Base-by-base conservation (phyloP, 2,329 filamentous ascomycete genomes). In the Colletotrichum siamense region DNA sequence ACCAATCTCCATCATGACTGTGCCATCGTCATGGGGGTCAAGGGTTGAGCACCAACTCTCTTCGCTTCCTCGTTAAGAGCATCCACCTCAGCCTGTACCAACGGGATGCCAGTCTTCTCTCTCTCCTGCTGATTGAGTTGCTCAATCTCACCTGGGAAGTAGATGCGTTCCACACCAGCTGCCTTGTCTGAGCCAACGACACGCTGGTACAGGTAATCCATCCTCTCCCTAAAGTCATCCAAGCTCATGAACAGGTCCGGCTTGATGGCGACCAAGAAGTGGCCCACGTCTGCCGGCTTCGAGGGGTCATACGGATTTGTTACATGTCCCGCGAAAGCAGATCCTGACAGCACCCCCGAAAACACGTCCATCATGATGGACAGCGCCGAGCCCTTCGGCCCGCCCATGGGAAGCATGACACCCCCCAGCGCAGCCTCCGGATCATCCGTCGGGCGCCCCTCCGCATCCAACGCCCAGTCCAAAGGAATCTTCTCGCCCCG, bases 331-430 rank as follows among this genome's bases (percentile, higher is more conserved):
- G 94, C 95, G 84, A 95, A 97, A 0, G 94, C 94, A 36, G 92
- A 93, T 0, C 95, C 95, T 0, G 94, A 95, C 0, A 97, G 81
- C 0, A 95, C 93, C 0, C 95, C 95, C 0, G 94, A 96, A 81
- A 97, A 96, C 3, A 98, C 94, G 81, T 97, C 95, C 95, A 97
- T 97, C 94, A 96, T 96, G 71, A 97, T 91, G 1, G 94, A 87
- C 55, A 97, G 83, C 0, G 91, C 95, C 3, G 93, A 95, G 0
- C 95, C 95, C 83, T 97, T 97, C 0, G 95, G 94, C 0, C 95
- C 95, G 4, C 95, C 95, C 94, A 97, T 96, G 0, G 95, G 95
- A 24, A 96, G 85, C 95, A 97, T 96, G 5, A 96, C 94, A 2
- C 95, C 95, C 39, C 92, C 91, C 12, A 97, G 85, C 0, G 95